phyloP scores from a whole-genome alignment of 75 land plant species.

The Pseudotsuga menziesii region DNA sequence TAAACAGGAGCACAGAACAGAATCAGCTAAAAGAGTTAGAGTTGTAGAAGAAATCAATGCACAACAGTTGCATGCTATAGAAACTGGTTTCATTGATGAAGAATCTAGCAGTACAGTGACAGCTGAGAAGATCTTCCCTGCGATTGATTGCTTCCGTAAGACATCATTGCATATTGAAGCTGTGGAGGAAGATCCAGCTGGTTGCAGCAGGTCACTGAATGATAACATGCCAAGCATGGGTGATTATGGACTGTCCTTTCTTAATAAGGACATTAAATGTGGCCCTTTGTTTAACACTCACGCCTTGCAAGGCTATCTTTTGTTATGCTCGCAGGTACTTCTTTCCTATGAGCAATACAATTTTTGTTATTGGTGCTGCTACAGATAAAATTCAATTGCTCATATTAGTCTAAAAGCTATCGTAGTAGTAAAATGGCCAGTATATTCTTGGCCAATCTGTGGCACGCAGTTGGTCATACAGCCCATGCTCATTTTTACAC shows the following conservation, averaged over 20 bases:
- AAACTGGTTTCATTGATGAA: not conserved
- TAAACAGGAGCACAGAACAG: not conserved
- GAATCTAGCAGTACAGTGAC: conserved; percentile 8
- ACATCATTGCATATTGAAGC: conserved; percentile 17
- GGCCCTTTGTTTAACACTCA: conserved; percentile 69
- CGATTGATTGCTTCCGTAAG: conserved; percentile 13
- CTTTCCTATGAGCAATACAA: conserved; percentile 1
- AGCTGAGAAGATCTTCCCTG: conserved; percentile 34
- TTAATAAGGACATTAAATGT: conserved; percentile 11
- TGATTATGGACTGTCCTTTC: conserved; percentile 25
- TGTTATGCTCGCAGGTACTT: conserved; percentile 85
- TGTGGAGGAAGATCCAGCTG: conserved; percentile 17
- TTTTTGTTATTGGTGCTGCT: not conserved
- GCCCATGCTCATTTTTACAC: too few relatives aligned
- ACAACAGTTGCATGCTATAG: not conserved
- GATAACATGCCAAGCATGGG: not conserved
- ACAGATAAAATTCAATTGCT: not conserved
- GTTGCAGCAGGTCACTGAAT: not conserved
- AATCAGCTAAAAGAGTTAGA: not conserved
- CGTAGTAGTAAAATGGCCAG: not conserved
- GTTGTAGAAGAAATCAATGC: not conserved
- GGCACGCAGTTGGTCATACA: too few relatives aligned
- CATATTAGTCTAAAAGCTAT: not conserved
- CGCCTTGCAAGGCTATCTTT: conserved; percentile 82
- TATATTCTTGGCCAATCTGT: not conserved